Evolutionary conservation across 78 protist species (phyloP), one percentile per base, ranked within the genome.

Genomic region (Tieghemostelium lacteum): DNA sequence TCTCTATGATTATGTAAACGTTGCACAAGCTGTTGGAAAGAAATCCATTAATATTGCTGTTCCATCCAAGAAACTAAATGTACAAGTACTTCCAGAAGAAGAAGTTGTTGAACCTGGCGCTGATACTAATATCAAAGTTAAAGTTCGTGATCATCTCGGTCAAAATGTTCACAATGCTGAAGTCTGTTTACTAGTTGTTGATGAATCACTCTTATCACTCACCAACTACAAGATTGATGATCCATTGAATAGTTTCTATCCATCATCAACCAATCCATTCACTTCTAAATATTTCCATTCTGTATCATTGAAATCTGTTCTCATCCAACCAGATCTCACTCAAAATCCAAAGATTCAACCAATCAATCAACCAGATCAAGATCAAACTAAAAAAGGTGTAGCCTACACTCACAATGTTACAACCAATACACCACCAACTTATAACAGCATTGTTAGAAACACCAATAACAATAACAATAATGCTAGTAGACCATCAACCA

Each of bases 81-180:
- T 83, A 19, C 3, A 28, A 5, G 52, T 83, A 10, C 57, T 64
- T 24, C 91, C 91, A 39, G 91, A 83, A n/a, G 91, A 83, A n/a
- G 91, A 66, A 29, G 70, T 67, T 22, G 91, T 83, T 31, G 91
- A 83, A 33, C 91, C 91, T 50, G 91, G 91, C 36, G 57, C 80
- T 0, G 75, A 73, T n/a, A 83, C 91, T 6, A 83, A 83, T 36
- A 83, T 83, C 42, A 73, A n/a, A 20, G 78, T 83, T 20, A 39
- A 49, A 14, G 91, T 83, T 19, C 31, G n/a, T 2, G 91, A 83
- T 42, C 39, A 22, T 3, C 55, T 3, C 19, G 91, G 91, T 69
- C 22, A 63, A 3, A 61, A 45, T 67, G 91, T 83, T 54, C 36
- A 22, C 8, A 57, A 70, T 57, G 91, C 91, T 28, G 91, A 83